phyloP scores from a whole-genome alignment of 176 grass and related monocot genomes.

The Eragrostis nindensis region DNA sequence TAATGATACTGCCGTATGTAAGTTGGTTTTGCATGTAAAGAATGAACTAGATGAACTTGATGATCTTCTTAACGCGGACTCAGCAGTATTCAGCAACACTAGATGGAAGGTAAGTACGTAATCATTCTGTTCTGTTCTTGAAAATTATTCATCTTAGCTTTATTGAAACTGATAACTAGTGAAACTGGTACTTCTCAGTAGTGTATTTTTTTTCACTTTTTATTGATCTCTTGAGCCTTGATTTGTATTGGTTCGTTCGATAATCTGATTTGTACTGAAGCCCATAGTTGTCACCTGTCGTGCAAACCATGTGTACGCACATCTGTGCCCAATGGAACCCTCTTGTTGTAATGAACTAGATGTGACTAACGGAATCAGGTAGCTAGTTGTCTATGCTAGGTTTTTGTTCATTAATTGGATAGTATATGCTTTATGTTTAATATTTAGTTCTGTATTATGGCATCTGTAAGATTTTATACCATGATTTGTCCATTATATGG shows the following conservation, averaged over 20 bases:
- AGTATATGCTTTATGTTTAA: constrained; percentile 16
- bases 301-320: not conserved
- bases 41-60: constrained; percentile 74
- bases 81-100: constrained; percentile 61
- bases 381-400: not conserved
- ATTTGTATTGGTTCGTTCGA: no score
- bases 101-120: constrained; percentile 74
- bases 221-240: not conserved
- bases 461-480: constrained; percentile 9
- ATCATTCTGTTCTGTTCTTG: constrained; percentile 25
- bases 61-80: constrained; percentile 76
- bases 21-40: constrained; percentile 68
- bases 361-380: not conserved
- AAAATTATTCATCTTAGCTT: not conserved
- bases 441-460: not conserved
- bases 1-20: constrained; percentile 42
- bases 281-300: not conserved
- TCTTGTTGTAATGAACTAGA: not conserved
- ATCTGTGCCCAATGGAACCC: not conserved
- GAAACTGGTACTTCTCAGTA: no score
- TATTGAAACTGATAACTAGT: no score
- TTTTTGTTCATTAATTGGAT: constrained; percentile 4
- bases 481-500: not conserved
- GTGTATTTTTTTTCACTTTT: not conserved
- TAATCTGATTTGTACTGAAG: not conserved